Percentiles rank a stretch among this genome's conserved stretches.
phyloP scores from a whole-genome alignment of 768 basidiomycete genomes.

The Rubroboletus satanas region DNA sequence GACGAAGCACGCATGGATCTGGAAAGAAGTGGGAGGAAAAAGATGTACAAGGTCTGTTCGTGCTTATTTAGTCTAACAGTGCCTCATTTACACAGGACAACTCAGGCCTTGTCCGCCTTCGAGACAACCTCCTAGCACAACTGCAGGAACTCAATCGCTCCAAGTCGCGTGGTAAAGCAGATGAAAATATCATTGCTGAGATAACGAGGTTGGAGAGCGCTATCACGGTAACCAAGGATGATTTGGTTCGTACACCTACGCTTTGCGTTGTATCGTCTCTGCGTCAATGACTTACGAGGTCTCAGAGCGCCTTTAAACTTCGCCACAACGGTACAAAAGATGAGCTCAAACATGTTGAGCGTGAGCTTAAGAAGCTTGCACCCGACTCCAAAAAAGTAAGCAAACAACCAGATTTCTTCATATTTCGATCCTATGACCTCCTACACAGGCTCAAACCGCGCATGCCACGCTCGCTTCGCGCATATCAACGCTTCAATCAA shows the following conservation, averaged over 20 bases:
- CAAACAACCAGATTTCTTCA: not conserved
- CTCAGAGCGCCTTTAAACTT: slow-evolving; percentile 69
- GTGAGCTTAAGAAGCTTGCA: slow-evolving; percentile 58
- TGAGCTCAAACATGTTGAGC: slow-evolving; percentile 78
- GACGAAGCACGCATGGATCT: slow-evolving; percentile 69
- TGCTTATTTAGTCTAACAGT: slow-evolving; percentile 23
- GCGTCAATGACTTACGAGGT: not conserved
- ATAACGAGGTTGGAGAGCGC: slow-evolving; percentile 76
- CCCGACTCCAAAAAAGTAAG: slow-evolving; percentile 72
- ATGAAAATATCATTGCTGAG: slow-evolving; percentile 74
- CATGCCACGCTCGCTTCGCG: slow-evolving; percentile 51
- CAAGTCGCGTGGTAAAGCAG: slow-evolving; percentile 78
- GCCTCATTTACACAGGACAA: not conserved
- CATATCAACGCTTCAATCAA: slow-evolving; percentile 50
- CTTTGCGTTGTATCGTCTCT: not conserved
- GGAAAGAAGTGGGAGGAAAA: slow-evolving; percentile 93
- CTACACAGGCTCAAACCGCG: slow-evolving; percentile 48
- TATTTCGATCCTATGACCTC: not conserved
- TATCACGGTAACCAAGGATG: slow-evolving; percentile 73
- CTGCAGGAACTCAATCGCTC: slow-evolving; percentile 80
- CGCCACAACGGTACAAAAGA: slow-evolving; percentile 76
- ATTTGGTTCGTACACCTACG: slow-evolving; percentile 53
- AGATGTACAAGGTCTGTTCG: slow-evolving; percentile 73
- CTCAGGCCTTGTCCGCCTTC: slow-evolving; percentile 51
- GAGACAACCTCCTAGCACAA: slow-evolving; percentile 69